These are phyloP conservation scores for Pseudozyma sp. DNA, from an alignment of 1,284 basidiomycete species.

Conservation along the genomic window DNA sequence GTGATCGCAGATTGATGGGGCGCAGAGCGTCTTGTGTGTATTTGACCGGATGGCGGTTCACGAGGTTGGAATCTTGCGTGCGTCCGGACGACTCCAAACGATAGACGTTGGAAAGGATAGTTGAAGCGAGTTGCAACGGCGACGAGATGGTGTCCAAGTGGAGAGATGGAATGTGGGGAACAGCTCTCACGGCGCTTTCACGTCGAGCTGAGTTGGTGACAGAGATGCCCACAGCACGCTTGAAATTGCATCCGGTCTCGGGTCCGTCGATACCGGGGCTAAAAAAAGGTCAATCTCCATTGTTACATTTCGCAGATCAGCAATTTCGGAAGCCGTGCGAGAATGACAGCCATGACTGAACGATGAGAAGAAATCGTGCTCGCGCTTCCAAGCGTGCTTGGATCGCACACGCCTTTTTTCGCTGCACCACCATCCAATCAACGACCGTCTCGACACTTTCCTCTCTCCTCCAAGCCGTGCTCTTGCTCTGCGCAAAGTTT, in stretches of 20 bases:
- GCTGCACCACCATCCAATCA: constrained; percentile 41
- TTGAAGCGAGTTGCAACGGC: background rate
- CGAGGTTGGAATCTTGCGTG: too few species aligned
- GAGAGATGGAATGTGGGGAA: constrained; percentile 31
- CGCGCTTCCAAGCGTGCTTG: background rate
- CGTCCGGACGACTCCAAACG: too few species aligned
- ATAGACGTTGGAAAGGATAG: background rate
- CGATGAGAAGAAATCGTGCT: constrained; percentile 4
- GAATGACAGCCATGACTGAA: constrained; percentile 3
- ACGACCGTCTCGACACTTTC: background rate
- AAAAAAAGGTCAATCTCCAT: background rate
- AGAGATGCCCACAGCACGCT: background rate
- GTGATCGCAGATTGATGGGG: background rate
- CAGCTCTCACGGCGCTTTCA: constrained; percentile 22
- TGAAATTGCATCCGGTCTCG: constrained; percentile 24
- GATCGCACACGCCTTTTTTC: constrained; percentile 22
- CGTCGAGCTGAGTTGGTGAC: background rate
- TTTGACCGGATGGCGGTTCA: too few species aligned
- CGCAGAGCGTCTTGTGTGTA: too few species aligned
- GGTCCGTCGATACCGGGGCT: constrained; percentile 21
- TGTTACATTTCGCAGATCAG: background rate
- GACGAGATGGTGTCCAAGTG: constrained; percentile 3
- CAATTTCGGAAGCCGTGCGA: constrained; percentile 13
- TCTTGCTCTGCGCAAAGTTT: constrained; percentile 13
- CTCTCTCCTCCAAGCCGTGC: constrained; percentile 1